phyloP scores from a whole-genome alignment of 257 asterid species.

The Primulina tabacum region DNA sequence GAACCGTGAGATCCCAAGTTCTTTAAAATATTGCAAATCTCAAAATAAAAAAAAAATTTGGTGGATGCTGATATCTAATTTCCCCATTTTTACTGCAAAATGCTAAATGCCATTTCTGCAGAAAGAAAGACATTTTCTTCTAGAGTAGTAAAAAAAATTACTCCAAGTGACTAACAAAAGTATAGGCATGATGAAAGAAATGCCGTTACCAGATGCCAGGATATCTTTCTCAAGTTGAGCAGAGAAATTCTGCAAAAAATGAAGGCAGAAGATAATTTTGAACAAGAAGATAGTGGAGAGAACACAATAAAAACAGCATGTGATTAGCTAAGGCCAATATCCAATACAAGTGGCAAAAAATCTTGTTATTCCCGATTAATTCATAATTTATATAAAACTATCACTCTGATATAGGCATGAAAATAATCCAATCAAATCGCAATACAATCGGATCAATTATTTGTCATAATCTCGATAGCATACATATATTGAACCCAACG shows the following conservation, averaged over 20 bases:
- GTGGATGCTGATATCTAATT: slow-evolving; percentile 8
- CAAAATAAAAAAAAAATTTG: neutral
- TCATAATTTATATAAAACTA: neutral
- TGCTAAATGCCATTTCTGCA: neutral
- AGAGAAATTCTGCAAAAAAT: slow-evolving; percentile 62
- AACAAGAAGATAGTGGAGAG: neutral
- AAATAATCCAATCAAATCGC: neutral
- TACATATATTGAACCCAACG: slow-evolving; percentile 12
- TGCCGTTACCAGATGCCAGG: slow-evolving; percentile 72
- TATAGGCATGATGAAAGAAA: slow-evolving; percentile 16
- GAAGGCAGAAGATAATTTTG: slow-evolving; percentile 9
- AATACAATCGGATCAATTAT: too few species aligned
- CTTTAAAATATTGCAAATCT: slow-evolving; percentile 10
- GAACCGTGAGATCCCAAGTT: slow-evolving; percentile 6
- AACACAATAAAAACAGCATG: neutral
- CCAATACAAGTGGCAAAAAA: neutral
- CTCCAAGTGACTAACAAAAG: slow-evolving; percentile 3
- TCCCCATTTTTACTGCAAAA: neutral
- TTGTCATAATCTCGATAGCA: neutral
- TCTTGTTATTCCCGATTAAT: neutral
- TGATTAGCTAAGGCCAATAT: neutral
- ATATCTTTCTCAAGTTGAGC: slow-evolving; percentile 89
- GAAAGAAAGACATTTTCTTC: neutral
- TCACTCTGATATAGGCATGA: neutral
- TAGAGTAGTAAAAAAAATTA: neutral